Evolutionary conservation across 1,139 yeast genomes (phyloP).

Genomic region (Candida sanyaensis): DNA sequence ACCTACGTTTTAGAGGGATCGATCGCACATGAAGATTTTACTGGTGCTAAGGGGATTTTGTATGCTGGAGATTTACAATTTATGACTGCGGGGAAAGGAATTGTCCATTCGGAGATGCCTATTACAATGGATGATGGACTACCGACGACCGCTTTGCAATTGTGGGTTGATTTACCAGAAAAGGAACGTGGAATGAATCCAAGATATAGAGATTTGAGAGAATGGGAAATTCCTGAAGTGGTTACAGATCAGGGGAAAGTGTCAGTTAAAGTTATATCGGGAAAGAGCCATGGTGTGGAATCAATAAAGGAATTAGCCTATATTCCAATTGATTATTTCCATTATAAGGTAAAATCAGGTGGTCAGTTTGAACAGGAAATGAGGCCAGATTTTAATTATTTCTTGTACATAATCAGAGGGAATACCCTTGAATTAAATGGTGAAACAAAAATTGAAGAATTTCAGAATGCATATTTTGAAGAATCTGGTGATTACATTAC

Average conservation of each 20-base stretch:
- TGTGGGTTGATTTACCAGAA: slow-evolving; percentile 76
- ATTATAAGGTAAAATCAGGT: slow-evolving; percentile 67
- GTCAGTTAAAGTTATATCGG: slow-evolving; percentile 76
- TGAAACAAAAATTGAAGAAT: slow-evolving; percentile 39
- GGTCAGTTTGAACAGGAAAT: slow-evolving; percentile 65
- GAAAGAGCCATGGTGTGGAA: slow-evolving; percentile 72
- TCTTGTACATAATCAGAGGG: slow-evolving; percentile 72
- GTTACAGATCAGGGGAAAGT: no score
- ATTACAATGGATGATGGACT: slow-evolving; percentile 58
- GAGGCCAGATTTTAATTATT: slow-evolving; percentile 68
- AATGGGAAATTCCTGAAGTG: no score
- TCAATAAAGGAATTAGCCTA: slow-evolving; percentile 80
- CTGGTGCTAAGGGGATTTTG: slow-evolving; percentile 77
- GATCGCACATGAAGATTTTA: slow-evolving; percentile 89
- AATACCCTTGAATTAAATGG: slow-evolving; percentile 48
- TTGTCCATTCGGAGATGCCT: slow-evolving; percentile 87
- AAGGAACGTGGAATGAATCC: slow-evolving; percentile 61
- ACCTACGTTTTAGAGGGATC: slow-evolving; percentile 74
- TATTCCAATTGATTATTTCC: slow-evolving; percentile 80
- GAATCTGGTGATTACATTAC: no score
- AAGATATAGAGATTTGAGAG: no score
- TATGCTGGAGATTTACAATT: slow-evolving; percentile 88
- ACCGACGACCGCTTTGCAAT: slow-evolving; percentile 67
- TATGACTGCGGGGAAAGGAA: slow-evolving; percentile 93
- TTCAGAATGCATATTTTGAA: slow-evolving; percentile 62